Evolutionary conservation across 2,329 filamentous ascomycete species (phyloP).

Genomic region (Paecilomyces variotii): DNA sequence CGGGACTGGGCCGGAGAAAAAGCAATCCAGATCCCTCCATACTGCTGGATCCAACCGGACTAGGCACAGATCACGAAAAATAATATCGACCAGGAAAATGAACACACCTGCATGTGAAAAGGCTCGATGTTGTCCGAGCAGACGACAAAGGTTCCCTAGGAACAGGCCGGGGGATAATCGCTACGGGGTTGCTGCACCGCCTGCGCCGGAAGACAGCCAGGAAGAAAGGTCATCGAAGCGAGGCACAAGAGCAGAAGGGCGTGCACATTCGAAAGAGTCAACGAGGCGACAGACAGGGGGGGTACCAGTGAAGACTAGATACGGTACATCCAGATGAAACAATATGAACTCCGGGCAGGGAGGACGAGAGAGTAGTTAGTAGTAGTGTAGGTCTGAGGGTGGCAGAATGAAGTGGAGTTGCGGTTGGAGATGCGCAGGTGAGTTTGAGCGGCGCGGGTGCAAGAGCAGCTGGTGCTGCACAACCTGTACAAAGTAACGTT

Average conservation of each 20-base stretch:
- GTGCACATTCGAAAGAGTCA: constrained; percentile 4
- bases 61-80: background rate
- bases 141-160: constrained; percentile 16
- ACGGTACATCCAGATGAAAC: constrained; percentile 5
- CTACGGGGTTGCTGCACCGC: constrained; percentile 29
- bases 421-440: background rate
- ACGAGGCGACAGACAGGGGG: background rate
- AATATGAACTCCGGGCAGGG: constrained; percentile 1
- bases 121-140: constrained; percentile 19
- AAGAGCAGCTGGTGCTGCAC: background rate
- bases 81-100: background rate
- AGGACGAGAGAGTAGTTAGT: constrained; percentile 3
- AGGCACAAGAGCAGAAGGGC: constrained; percentile 14
- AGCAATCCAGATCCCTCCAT: background rate
- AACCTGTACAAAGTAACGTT: background rate
- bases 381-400: background rate
- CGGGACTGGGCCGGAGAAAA: background rate
- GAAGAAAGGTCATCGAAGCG: constrained; percentile 34
- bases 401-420: background rate
- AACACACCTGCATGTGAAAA: constrained; percentile 34
- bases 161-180: constrained; percentile 11
- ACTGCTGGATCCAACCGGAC: background rate
- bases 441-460: background rate
- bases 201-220: constrained; percentile 22
- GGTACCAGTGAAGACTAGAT: constrained; percentile 12